These are phyloP conservation scores for Cytauxzoon felis DNA, from an alignment of 169 alveolate species.

Conservation along the genomic window DNA sequence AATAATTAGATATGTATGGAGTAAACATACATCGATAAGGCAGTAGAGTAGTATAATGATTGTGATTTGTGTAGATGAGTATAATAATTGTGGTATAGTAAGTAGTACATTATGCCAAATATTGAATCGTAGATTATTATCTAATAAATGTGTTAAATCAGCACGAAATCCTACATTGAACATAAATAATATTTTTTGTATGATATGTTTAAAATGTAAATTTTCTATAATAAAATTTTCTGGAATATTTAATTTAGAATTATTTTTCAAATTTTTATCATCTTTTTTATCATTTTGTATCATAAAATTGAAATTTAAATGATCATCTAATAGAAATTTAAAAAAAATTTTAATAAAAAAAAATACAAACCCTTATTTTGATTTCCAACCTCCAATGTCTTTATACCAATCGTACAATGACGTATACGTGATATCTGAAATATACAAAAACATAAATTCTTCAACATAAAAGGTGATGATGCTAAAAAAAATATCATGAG, in stretches of 20 bases:
- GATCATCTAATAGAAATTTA: too few relatives aligned
- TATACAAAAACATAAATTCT: constrained; percentile 49
- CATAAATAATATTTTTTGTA: constrained; percentile 29
- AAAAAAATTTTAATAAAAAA: too few relatives aligned
- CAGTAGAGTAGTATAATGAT: constrained; percentile 26
- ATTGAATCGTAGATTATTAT: constrained; percentile 19
- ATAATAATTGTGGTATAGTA: constrained; percentile 47
- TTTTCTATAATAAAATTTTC: constrained; percentile 7
- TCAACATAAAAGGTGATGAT: constrained; percentile 43
- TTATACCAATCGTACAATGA: constrained; percentile 42
- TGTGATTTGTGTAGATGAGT: constrained; percentile 33
- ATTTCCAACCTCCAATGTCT: constrained; percentile 12
- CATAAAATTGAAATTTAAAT: too few relatives aligned
- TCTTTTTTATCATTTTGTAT: too few relatives aligned
- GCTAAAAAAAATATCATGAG: constrained; percentile 1
- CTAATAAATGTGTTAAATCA: constrained; percentile 53
- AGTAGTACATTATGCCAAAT: constrained; percentile 43
- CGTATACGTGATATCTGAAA: constrained; percentile 50
- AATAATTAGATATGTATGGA: neutral
- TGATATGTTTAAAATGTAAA: constrained; percentile 12
- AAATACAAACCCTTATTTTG: neutral
- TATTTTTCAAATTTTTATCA: too few relatives aligned
- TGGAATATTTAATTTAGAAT: too few relatives aligned
- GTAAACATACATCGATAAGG: neutral
- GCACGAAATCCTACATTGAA: constrained; percentile 46